Conservation (phyloP, 352 stramenopile genomes). For the Globisporangium heterothallicum region DNA sequence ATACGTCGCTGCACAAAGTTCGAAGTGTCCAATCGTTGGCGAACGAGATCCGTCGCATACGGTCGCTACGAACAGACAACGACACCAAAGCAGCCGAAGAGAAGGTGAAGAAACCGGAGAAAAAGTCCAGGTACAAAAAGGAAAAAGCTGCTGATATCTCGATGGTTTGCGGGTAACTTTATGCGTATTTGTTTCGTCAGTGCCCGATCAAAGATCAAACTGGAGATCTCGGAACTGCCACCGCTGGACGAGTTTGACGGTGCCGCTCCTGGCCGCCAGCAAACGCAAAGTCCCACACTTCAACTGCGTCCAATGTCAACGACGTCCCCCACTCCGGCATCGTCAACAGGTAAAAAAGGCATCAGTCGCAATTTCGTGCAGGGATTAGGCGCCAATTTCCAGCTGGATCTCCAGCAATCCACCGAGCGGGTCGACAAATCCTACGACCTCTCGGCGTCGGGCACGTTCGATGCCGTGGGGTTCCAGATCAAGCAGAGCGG, state of each 20-base stretch:
- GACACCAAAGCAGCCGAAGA: slow-evolving; percentile 21
- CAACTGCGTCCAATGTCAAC: slow-evolving; percentile 25
- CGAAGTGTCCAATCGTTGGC: slow-evolving; percentile 76
- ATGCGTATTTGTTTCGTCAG: slow-evolving; percentile 13
- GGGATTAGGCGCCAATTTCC: slow-evolving; percentile 59
- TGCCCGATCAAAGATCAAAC: slow-evolving; percentile 60
- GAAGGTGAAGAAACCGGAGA: slow-evolving; percentile 36
- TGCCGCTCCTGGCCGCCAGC: slow-evolving; percentile 24
- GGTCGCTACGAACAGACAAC: slow-evolving; percentile 42
- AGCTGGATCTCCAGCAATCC: slow-evolving; percentile 62
- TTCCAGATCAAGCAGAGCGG: slow-evolving; percentile 85
- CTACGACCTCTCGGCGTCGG: slow-evolving; percentile 75
- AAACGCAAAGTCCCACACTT: slow-evolving; percentile 41
- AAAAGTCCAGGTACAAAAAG: slow-evolving; percentile 42
- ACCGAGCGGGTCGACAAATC: slow-evolving; percentile 64
- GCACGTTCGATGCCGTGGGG: slow-evolving; percentile 71
- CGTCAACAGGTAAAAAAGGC: slow-evolving; percentile 52
- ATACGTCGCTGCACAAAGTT: slow-evolving; percentile 47
- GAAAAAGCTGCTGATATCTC: too few relatives aligned
- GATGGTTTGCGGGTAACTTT: too few relatives aligned
- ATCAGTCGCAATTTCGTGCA: slow-evolving; percentile 71
- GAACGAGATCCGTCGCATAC: slow-evolving; percentile 74
- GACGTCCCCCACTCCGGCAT: slow-evolving; percentile 25
- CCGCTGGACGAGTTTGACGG: slow-evolving; percentile 19
- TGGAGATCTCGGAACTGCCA: slow-evolving; percentile 58